Conservation (phyloP, 805 yeast species). For the Metschnikowia borealis region DNA sequence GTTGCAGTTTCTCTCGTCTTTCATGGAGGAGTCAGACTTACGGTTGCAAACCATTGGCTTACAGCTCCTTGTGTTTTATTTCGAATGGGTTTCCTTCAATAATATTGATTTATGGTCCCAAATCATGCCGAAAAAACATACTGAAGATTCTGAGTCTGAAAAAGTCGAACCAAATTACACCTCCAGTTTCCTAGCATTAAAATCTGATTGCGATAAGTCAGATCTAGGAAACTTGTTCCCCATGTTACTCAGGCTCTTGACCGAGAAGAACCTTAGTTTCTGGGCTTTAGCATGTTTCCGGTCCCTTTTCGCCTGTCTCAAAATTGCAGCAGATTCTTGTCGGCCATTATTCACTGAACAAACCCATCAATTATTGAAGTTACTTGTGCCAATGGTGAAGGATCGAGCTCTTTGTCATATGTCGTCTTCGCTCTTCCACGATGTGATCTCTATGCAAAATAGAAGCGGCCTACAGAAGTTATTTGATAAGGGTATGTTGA, state of each 20-base stretch:
- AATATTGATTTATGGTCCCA: neutral
- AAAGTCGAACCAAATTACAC: neutral
- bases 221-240: neutral
- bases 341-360: neutral
- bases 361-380: slow-evolving; percentile 26
- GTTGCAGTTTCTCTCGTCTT: slow-evolving; percentile 23
- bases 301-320: neutral
- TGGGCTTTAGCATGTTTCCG: slow-evolving; percentile 24
- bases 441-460: slow-evolving; percentile 11
- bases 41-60: slow-evolving; percentile 19
- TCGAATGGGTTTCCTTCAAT: neutral
- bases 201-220: neutral
- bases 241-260: slow-evolving; percentile 1
- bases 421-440: slow-evolving; percentile 30
- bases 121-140: neutral
- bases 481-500: slow-evolving; percentile 40
- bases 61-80: slow-evolving; percentile 27
- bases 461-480: slow-evolving; percentile 10
- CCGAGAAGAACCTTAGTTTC: slow-evolving; percentile 15
- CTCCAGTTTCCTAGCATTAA: neutral
- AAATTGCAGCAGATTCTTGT: neutral
- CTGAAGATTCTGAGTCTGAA: neutral
- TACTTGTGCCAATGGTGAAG: slow-evolving; percentile 36
- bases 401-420: slow-evolving; percentile 20
- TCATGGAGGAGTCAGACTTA: slow-evolving; percentile 19